Evolutionary conservation across 139 green algal genomes (phyloP).

Genomic region (Diplosphaera chodatii): DNA sequence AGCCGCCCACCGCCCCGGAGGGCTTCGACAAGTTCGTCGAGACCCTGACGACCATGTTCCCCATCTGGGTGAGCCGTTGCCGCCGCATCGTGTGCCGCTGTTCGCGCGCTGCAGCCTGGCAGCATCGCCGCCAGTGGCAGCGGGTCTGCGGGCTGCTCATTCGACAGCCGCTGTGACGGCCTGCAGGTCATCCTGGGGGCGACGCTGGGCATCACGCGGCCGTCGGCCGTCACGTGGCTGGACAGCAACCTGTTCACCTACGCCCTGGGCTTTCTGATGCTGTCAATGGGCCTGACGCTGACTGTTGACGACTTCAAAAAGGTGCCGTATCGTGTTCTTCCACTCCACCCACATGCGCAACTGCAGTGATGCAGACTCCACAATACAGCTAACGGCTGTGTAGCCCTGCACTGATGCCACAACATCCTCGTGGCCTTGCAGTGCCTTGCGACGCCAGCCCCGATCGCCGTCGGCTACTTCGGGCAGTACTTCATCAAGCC

Average conservation of each 20-base stretch:
- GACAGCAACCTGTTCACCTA: slow-evolving; percentile 61
- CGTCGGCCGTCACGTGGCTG: slow-evolving; percentile 49
- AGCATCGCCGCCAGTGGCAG: too few species aligned
- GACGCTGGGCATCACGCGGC: slow-evolving; percentile 38
- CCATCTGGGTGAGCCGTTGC: slow-evolving; percentile 57
- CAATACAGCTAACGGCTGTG: too few species aligned
- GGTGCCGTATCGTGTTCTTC: slow-evolving; percentile 18
- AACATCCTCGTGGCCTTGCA: slow-evolving; percentile 11
- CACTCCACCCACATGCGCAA: too few species aligned
- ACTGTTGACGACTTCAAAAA: slow-evolving; percentile 75
- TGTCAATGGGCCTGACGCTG: slow-evolving; percentile 79
- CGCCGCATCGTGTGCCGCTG: too few species aligned
- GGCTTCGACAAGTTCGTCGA: slow-evolving; percentile 45
- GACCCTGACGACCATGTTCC: slow-evolving; percentile 68
- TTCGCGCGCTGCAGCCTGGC: too few species aligned
- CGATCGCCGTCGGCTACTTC: slow-evolving; percentile 63
- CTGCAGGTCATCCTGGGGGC: slow-evolving; percentile 35
- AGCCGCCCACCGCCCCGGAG: not conserved
- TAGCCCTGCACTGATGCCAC: too few species aligned
- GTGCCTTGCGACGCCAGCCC: slow-evolving; percentile 51
- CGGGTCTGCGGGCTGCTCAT: too few species aligned
- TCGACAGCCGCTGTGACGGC: too few species aligned
- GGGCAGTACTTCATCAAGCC: slow-evolving; percentile 69
- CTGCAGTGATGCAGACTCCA: too few species aligned
- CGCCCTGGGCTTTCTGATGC: slow-evolving; percentile 72